A percentile compares a stretch with the other conserved stretches of the same genome.
Conservation (phyloP, 164 flowering plant species). For the Vitis cinerea region DNA sequence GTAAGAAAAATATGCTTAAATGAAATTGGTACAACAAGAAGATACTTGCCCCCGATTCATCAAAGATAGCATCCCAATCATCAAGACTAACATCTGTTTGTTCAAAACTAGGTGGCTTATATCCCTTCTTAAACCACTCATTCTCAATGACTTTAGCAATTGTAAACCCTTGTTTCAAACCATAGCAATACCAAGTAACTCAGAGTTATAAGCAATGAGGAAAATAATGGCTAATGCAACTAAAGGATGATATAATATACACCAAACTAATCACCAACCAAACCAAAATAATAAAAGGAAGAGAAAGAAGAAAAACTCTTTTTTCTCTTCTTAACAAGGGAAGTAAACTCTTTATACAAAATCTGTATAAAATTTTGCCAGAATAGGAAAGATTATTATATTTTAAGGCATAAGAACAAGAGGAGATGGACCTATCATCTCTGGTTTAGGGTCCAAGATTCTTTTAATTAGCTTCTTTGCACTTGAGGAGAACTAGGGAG, state of each 20-base stretch:
- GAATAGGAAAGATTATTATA: not conserved
- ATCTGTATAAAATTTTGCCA: not conserved
- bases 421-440: slow-evolving; percentile 44
- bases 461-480: slow-evolving; percentile 85
- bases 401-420: not conserved
- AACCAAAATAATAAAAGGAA: not conserved
- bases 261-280: not conserved
- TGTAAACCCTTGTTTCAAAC: slow-evolving; percentile 66
- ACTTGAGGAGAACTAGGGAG: slow-evolving; percentile 91
- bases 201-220: slow-evolving; percentile 3
- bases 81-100: slow-evolving; percentile 61
- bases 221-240: not conserved
- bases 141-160: slow-evolving; percentile 82
- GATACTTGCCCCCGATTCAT: slow-evolving; percentile 57
- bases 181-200: slow-evolving; percentile 2
- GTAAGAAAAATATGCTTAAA: not conserved
- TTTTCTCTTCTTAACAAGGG: no score
- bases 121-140: slow-evolving; percentile 99
- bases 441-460: slow-evolving; percentile 85
- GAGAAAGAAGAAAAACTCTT: no score
- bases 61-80: slow-evolving; percentile 77
- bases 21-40: not conserved
- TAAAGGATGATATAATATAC: no score
- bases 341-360: no score
- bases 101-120: slow-evolving; percentile 73